phyloP scores from a whole-genome alignment of 2,329 filamentous ascomycete genomes.

The Cladophialophora bantiana region DNA sequence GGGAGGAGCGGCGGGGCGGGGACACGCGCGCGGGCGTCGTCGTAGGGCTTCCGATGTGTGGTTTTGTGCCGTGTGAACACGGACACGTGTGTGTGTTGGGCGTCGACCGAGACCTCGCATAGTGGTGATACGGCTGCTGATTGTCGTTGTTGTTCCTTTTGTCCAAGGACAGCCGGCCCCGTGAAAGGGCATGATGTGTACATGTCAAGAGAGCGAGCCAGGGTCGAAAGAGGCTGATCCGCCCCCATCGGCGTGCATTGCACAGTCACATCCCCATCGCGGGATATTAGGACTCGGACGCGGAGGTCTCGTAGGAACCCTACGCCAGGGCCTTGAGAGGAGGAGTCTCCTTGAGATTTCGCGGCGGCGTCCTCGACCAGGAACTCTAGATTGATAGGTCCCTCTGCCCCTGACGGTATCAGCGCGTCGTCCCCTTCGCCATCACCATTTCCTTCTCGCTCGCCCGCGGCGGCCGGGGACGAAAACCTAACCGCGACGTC shows the following conservation, averaged over 20 bases:
- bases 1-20: constrained; percentile 52
- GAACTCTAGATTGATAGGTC: constrained; percentile 4
- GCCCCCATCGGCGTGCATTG: constrained; percentile 27
- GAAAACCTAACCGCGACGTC: too few relatives aligned
- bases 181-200: constrained; percentile 9
- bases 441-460: background rate
- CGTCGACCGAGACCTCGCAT: constrained; percentile 50
- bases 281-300: constrained; percentile 27
- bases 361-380: constrained; percentile 7
- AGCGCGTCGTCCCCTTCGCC: background rate
- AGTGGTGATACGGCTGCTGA: background rate
- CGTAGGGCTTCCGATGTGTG: constrained; percentile 74
- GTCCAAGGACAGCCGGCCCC: constrained; percentile 8
- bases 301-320: constrained; percentile 19
- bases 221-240: constrained; percentile 1
- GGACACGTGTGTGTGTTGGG: constrained; percentile 57
- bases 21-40: constrained; percentile 69
- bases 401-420: background rate
- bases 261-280: constrained; percentile 18
- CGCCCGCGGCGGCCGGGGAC: background rate
- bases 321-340: background rate
- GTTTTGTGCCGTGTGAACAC: constrained; percentile 89
- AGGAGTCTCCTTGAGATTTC: background rate
- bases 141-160: background rate
- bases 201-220: constrained; percentile 2